These are phyloP conservation scores for Phytophthora constricta DNA, from an alignment of 352 stramenopile genomes.

Conservation along the genomic window DNA sequence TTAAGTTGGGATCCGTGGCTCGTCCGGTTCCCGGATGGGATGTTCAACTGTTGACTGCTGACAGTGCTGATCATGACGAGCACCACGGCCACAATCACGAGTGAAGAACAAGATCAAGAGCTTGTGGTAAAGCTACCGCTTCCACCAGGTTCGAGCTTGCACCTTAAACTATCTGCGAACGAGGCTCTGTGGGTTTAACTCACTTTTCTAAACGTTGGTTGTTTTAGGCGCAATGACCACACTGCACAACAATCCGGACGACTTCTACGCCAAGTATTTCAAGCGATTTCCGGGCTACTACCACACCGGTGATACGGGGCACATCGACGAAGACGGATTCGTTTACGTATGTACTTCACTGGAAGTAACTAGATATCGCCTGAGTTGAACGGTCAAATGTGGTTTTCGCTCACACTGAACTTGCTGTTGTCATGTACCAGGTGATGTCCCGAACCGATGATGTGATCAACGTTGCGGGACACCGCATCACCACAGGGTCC, in stretches of 20 bases:
- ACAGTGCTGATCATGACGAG: slow-evolving; percentile 48
- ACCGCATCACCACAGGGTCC: slow-evolving; percentile 86
- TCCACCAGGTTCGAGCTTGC: slow-evolving; percentile 60
- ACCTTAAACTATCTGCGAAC: background rate
- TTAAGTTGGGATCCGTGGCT: slow-evolving; percentile 71
- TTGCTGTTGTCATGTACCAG: slow-evolving; percentile 17
- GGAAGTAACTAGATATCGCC: background rate
- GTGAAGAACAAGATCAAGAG: slow-evolving; percentile 59
- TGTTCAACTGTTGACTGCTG: slow-evolving; percentile 72
- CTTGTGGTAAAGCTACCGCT: slow-evolving; percentile 87
- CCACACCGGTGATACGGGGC: slow-evolving; percentile 86
- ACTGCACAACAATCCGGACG: slow-evolving; percentile 86
- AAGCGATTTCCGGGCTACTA: slow-evolving; percentile 89
- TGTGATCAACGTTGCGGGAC: slow-evolving; percentile 91
- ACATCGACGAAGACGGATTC: slow-evolving; percentile 92
- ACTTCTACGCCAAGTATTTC: slow-evolving; percentile 87
- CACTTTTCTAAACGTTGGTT: background rate
- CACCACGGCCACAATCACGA: slow-evolving; percentile 61
- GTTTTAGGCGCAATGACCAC: slow-evolving; percentile 68
- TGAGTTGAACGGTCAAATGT: too few relatives aligned
- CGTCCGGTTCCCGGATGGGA: slow-evolving; percentile 85
- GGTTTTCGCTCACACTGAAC: background rate
- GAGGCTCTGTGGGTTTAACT: background rate
- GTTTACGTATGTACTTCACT: slow-evolving; percentile 60
- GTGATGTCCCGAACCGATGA: slow-evolving; percentile 93